Evolutionary conservation across 495 filamentous ascomycete genomes (phyloP).

Genomic region (Astrothelium macrocarpum): DNA sequence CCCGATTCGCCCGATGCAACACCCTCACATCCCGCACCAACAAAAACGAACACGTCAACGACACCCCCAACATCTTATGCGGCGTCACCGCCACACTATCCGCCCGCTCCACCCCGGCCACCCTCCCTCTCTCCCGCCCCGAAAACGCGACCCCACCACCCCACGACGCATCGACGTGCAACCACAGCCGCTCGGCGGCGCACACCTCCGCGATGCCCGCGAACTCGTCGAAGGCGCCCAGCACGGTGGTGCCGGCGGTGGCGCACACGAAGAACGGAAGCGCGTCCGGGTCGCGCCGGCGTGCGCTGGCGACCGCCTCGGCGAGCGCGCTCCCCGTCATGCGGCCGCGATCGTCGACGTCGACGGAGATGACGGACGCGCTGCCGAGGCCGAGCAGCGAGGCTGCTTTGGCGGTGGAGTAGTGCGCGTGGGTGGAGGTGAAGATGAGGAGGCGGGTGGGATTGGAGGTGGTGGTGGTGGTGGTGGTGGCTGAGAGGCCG

Average conservation of each 20-base stretch:
- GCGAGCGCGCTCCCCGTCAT: conserved; percentile 62
- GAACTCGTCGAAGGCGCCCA: conserved; percentile 84
- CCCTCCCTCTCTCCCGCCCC: conserved; percentile 51
- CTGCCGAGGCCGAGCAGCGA: conserved; percentile 77
- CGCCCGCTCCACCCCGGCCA: conserved; percentile 56
- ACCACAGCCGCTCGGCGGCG: conserved; percentile 62
- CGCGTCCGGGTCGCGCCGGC: too few species aligned
- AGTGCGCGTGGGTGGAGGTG: conserved; percentile 82
- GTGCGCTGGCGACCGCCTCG: too few species aligned
- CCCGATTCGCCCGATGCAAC: conserved; percentile 73
- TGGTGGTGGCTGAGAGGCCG: conserved; percentile 45
- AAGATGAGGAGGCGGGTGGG: conserved; percentile 66
- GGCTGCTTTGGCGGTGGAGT: conserved; percentile 89
- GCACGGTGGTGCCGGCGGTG: conserved; percentile 87
- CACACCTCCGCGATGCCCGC: conserved; percentile 61
- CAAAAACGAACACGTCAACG: conserved; percentile 83
- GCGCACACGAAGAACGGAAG: conserved; percentile 96
- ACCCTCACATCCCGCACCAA: conserved; percentile 61
- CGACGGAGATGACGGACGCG: conserved; percentile 58
- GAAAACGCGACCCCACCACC: conserved; percentile 81
- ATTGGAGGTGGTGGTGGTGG: not conserved
- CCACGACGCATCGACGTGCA: conserved; percentile 88
- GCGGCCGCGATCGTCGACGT: conserved; percentile 58
- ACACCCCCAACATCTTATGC: conserved; percentile 93
- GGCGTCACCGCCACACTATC: conserved; percentile 80